Percentiles rank a stretch among this genome's conserved stretches.
These are phyloP conservation scores for Chenopodium berlandieri DNA, from an alignment of 148 eudicot species.

Conservation along the genomic window DNA sequence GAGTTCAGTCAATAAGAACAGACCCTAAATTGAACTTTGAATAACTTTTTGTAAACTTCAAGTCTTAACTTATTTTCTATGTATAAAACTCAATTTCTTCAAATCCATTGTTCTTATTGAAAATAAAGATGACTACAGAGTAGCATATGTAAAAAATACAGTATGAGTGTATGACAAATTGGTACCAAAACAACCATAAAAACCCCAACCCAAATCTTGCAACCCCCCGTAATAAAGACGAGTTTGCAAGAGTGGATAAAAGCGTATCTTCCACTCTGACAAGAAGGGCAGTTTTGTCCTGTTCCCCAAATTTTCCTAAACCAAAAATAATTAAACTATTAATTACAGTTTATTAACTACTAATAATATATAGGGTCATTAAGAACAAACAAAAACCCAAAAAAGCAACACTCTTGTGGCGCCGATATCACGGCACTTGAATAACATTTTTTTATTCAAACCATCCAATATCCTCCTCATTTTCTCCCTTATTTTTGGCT, in stretches of 20 bases:
- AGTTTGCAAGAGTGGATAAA: neutral
- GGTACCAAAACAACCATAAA: neutral
- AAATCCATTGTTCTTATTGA: too few species aligned
- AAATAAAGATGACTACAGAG: too few species aligned
- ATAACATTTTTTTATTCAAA: neutral
- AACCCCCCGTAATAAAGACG: neutral
- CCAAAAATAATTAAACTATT: neutral
- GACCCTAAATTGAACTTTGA: too few species aligned
- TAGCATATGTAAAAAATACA: too few species aligned
- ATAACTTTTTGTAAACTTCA: too few species aligned
- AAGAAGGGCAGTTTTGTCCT: slow-evolving; percentile 24
- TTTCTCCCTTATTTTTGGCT: slow-evolving; percentile 15
- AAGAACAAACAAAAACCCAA: neutral
- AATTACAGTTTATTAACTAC: neutral
- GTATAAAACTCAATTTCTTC: too few species aligned
- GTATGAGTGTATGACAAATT: too few species aligned
- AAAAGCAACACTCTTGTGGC: slow-evolving; percentile 28
- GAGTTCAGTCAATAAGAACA: too few species aligned
- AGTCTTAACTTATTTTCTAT: too few species aligned
- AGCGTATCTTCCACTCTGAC: slow-evolving; percentile 18
- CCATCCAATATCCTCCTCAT: neutral
- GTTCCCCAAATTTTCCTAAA: neutral
- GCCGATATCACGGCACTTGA: slow-evolving; percentile 31
- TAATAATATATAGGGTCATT: neutral
- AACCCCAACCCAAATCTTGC: neutral